Conservation (phyloP, 805 yeast species). For the Saccharomycopsis amapae region DNA sequence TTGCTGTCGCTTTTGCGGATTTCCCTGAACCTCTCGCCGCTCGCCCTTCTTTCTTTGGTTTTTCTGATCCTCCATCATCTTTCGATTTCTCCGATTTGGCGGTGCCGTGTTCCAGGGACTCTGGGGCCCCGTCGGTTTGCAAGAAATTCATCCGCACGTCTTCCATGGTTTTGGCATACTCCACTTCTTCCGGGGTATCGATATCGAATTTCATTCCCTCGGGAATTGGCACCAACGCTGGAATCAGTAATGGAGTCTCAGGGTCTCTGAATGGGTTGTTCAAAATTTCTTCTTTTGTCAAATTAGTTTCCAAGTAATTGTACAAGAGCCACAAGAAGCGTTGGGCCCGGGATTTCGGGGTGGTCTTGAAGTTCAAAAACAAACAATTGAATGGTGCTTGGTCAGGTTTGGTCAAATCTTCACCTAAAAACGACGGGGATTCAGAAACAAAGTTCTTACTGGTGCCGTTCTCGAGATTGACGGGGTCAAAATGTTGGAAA, state of each 20-base stretch:
- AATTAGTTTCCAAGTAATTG: constrained; percentile 68
- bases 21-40: background rate
- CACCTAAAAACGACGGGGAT: background rate
- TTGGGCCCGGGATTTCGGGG: constrained; percentile 60
- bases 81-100: background rate
- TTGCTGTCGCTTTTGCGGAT: background rate
- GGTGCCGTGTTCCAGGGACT: background rate
- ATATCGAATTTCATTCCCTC: constrained; percentile 31
- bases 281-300: constrained; percentile 42
- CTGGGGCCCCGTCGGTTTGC: constrained; percentile 21
- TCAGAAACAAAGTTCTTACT: constrained; percentile 4
- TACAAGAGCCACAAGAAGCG: constrained; percentile 81
- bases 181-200: constrained; percentile 37
- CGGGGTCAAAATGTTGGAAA: constrained; percentile 29
- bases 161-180: constrained; percentile 37
- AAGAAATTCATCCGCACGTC: constrained; percentile 33
- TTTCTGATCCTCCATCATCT: background rate
- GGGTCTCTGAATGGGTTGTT: constrained; percentile 50
- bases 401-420: constrained; percentile 24
- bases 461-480: constrained; percentile 2
- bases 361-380: constrained; percentile 52
- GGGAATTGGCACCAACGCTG: constrained; percentile 28
- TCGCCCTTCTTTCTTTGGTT: background rate
- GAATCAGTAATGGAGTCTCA: constrained; percentile 34
- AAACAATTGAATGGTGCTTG: constrained; percentile 62